A percentile compares a stretch with the other conserved stretches of the same genome.
Conservation (phyloP, 1,284 basidiomycete genomes). For the Marasmius oreades region DNA sequence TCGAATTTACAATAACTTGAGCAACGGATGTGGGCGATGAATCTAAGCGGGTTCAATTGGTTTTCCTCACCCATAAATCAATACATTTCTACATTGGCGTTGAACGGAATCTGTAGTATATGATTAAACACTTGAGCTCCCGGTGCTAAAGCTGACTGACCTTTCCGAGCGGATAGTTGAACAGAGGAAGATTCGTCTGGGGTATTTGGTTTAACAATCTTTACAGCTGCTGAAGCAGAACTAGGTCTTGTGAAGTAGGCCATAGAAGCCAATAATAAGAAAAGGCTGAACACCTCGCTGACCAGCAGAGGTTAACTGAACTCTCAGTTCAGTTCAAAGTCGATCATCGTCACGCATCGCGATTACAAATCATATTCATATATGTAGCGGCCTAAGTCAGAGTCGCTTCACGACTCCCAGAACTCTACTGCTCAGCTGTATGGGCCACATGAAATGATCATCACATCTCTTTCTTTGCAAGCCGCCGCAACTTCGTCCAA, state of each 20-base stretch:
- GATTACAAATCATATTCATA: neutral
- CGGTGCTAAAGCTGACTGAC: slow-evolving; percentile 21
- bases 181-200: slow-evolving; percentile 26
- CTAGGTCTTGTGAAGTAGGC: slow-evolving; percentile 41
- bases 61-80: slow-evolving; percentile 78
- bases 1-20: slow-evolving; percentile 78
- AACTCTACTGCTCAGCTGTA: no score
- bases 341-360: neutral
- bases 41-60: neutral
- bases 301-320: slow-evolving; percentile 18
- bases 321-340: neutral
- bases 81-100: slow-evolving; percentile 82
- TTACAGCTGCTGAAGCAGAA: slow-evolving; percentile 35
- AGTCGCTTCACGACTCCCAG: no score
- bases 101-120: slow-evolving; percentile 56
- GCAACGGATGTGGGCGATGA: slow-evolving; percentile 1
- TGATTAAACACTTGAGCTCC: neutral
- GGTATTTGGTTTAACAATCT: slow-evolving; percentile 38
- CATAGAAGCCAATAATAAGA: slow-evolving; percentile 25
- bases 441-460: no score
- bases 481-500: no score
- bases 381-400: no score
- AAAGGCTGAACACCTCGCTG: slow-evolving; percentile 15
- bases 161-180: slow-evolving; percentile 33
- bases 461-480: no score